These are phyloP conservation scores for Chlamydomonas sphaeroides DNA, from an alignment of 139 green algal species.

Conservation along the genomic window DNA sequence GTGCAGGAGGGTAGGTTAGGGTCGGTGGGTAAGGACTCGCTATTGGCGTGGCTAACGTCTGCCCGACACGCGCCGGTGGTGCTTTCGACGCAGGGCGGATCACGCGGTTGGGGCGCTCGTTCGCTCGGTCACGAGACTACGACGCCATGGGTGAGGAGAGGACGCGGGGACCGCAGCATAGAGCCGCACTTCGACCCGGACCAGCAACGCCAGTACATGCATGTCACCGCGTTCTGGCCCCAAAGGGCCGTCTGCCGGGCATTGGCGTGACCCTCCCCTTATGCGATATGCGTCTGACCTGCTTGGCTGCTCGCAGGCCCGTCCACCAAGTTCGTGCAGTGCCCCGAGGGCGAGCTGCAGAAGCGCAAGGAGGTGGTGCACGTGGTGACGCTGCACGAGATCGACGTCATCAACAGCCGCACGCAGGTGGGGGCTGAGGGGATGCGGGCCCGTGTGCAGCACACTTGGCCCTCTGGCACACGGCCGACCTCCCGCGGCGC, in stretches of 20 bases:
- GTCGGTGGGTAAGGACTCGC: too few relatives aligned
- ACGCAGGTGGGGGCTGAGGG: constrained; percentile 62
- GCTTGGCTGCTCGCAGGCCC: constrained; percentile 65
- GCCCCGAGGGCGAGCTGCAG: constrained; percentile 97
- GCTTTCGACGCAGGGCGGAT: constrained; percentile 78
- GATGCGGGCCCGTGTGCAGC: too few relatives aligned
- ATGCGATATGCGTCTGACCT: background rate
- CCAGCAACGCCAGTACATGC: too few relatives aligned
- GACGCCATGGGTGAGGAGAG: constrained; percentile 96
- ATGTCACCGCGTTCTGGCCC: background rate
- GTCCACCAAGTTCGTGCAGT: constrained; percentile 97
- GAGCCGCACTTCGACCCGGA: too few relatives aligned
- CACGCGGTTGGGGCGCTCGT: constrained; percentile 92
- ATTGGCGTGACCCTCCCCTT: too few relatives aligned
- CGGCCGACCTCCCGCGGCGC: too few relatives aligned
- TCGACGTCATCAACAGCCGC: constrained; percentile 97
- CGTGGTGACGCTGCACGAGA: constrained; percentile 96
- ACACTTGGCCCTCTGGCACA: too few relatives aligned
- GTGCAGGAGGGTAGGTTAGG: too few relatives aligned
- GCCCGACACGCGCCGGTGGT: too few relatives aligned
- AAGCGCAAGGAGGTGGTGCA: constrained; percentile 98
- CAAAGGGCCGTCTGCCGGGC: background rate
- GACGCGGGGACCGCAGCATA: too few relatives aligned
- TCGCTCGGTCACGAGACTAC: constrained; percentile 94
- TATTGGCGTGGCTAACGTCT: too few relatives aligned